Evolutionary conservation across 1,284 basidiomycete species (phyloP), one percentile per base, ranked within the genome.

Genomic region (Austropuccinia psidii): DNA sequence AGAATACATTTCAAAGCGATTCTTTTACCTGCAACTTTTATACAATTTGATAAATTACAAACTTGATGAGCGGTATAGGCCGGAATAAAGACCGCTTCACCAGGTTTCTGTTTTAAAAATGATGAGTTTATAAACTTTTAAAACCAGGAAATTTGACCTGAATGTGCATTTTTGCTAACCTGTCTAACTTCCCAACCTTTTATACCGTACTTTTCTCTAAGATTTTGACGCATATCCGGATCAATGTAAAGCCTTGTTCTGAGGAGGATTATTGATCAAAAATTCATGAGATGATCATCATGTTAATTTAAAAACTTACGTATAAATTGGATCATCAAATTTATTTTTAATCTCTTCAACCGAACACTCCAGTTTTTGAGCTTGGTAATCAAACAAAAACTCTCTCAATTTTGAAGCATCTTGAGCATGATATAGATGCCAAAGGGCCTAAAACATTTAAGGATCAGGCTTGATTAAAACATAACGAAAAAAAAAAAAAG

Each of bases 31-130:
- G 78, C 78, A 0, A 79, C 77, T 68, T 79, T 79, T 75, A 79
- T 78, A 77, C 78, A 79, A 72, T 79, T 78, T 2, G 77, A 75
- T 37, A 79, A 67, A 39, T 79, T 79, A 74, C 77, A 79, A 0
- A 79, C 78, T 68, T 79, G 78, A 52, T 79, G 78, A 3, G 78
- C 78, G 57, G 78, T 78, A 52, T 78, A 78, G 0, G 78, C 78
- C 1, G 78, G 78, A 67, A 79, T 79, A 65, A 79, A 79, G 35
- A 79, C 77, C 9, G 78, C 78, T 57, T 79, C 78, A 31, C 76
- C 77, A n/a, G 61, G 65, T 50, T 76, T 74, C 73, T 79, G 77
- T 52, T 29, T 11, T 29, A 17, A 33, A 58, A 35, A 21, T 11
- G 17, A n/a, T n/a, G n/a, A n/a, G n/a, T n/a, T n/a, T n/a, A n/a